Evolutionary conservation across 495 filamentous ascomycete genomes (phyloP), one percentile per base, ranked within the genome.

Genomic region (Penicillium lividum): DNA sequence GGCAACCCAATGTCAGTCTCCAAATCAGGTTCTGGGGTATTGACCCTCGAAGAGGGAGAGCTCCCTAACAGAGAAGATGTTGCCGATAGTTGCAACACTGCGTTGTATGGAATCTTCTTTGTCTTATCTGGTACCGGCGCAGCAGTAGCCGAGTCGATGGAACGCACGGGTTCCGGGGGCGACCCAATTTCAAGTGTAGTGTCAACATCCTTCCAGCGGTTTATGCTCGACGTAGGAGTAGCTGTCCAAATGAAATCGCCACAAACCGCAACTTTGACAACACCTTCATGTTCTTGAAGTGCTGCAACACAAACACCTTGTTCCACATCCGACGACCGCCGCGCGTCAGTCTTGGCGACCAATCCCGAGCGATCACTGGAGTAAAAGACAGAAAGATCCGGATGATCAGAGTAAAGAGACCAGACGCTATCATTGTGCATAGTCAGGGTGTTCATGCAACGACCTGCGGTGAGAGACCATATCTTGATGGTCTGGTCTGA

Each of bases 401-500:
- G 92, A 63, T 97, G 84, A 51, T 93, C 86, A 0, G 94, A 97
- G 67, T 88, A 95, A 18, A 98, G 80, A 29, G 92, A 94, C 94
- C 94, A 98, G 18, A 98, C 93, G 68, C 92, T 97, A 65, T 95
- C 91, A 69, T 94, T 96, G 69, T 98, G 94, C 94, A 98, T 98
- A 15, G 92, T 97, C 53, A 98, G 80, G 5, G 95, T 98, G 73
- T 97, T 89, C 88, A 97, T 90, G 79, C 94, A 98, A 58, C 94
- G 82, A 36, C 93, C 94, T 10, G 91, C 93, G 2, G 91, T 92
- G 47, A 97, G 83, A 49, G 92, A 97, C 94, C 94, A 98, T 25
- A 98, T 84, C 73, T 98, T 98, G 75, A 98, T 87, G 0, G 94
- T 97, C 70, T 94, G 91, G 69, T 98, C 94, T 3, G 94, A 95